Evolutionary conservation across 495 filamentous ascomycete genomes (phyloP).

Genomic region (Annulohypoxylon stygium): DNA sequence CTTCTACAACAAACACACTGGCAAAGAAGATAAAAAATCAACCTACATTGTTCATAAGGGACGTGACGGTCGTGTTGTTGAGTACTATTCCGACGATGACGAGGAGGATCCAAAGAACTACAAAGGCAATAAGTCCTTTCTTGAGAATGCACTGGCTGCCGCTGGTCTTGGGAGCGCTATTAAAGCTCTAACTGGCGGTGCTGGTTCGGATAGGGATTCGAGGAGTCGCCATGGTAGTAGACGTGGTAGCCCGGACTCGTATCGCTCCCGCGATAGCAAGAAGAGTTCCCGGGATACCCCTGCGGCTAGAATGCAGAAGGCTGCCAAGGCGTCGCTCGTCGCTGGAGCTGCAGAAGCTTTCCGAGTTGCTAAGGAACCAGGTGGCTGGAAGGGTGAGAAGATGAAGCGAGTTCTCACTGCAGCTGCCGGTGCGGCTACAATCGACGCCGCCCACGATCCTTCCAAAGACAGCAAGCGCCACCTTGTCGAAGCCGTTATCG

Average conservation of each 20-base stretch:
- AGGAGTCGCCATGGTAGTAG: conserved; percentile 65
- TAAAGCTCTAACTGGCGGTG: conserved; percentile 64
- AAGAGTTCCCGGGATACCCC: conserved; percentile 53
- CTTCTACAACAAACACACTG: conserved; percentile 65
- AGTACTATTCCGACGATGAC: conserved; percentile 68
- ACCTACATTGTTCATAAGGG: conserved; percentile 56
- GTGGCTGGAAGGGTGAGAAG: conserved; percentile 86
- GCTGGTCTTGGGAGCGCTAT: conserved; percentile 76
- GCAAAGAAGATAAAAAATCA: conserved; percentile 63
- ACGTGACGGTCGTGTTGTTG: conserved; percentile 58
- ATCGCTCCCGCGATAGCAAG: conserved; percentile 61
- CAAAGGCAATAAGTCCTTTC: conserved; percentile 75
- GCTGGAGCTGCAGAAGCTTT: conserved; percentile 92
- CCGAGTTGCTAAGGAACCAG: conserved; percentile 84
- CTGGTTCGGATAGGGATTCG: conserved; percentile 66
- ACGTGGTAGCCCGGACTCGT: conserved; percentile 58
- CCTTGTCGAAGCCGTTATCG: conserved; percentile 80
- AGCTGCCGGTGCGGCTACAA: conserved; percentile 84
- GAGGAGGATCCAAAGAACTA: conserved; percentile 63
- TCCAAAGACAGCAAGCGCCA: conserved; percentile 78
- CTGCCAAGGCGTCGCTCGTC: conserved; percentile 85
- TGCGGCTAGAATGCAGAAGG: conserved; percentile 76
- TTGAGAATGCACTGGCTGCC: conserved; percentile 76
- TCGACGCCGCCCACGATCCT: conserved; percentile 82
- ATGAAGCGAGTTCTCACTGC: conserved; percentile 89